Base-by-base conservation (phyloP, 179 eudicot species). In the Vitellaria paradoxa region DNA sequence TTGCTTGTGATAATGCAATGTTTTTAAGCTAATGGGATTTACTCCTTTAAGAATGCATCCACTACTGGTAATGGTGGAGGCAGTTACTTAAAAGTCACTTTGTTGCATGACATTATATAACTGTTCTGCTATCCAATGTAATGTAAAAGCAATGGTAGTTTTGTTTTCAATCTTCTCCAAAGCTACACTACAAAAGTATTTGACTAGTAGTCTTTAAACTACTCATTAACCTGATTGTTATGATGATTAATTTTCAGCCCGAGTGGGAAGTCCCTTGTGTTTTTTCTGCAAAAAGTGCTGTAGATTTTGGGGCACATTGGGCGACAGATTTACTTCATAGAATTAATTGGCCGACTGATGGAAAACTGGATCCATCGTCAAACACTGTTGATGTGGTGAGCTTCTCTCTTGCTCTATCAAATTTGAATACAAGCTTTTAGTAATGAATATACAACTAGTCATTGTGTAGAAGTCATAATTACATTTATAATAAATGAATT, bases 241-340 rank as follows among this genome's bases (percentile, higher is more conserved):
- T 37, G 24, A 9, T 60, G 82, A 20, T 47, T 55, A 14, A 40
- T 68, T 59, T 81, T 72, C 96, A 96, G 99, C 83, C 93, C 96
- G 68, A 96, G 89, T 82, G 96, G 96, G 26, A 90, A 91, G 82
- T 75, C 61, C 75, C 99, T 96, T 69, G 86, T 93, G 66, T 96
- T 91, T 82, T 85, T 91, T 96, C 99, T 69, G 93, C 98, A 74
- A 88, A 86, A 85, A 82, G 90, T 72, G 79, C 97, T 79, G 90
- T 96, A 45, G 91, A 96, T 71, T 83, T 96, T 60, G 97, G 99
- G 69, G 97, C 93, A 71, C 99, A 96, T 85, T 86, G 82, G 37
- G 89, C 96, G 59, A 93, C 99, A 69, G 82, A 93, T 81, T 93
- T 98, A 79, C 93, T 96, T 66, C 94, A 90, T 76, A 89, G 86